These are phyloP conservation scores for Kodamaea neixiangensis DNA, from an alignment of 805 yeast species.

Conservation along the genomic window DNA sequence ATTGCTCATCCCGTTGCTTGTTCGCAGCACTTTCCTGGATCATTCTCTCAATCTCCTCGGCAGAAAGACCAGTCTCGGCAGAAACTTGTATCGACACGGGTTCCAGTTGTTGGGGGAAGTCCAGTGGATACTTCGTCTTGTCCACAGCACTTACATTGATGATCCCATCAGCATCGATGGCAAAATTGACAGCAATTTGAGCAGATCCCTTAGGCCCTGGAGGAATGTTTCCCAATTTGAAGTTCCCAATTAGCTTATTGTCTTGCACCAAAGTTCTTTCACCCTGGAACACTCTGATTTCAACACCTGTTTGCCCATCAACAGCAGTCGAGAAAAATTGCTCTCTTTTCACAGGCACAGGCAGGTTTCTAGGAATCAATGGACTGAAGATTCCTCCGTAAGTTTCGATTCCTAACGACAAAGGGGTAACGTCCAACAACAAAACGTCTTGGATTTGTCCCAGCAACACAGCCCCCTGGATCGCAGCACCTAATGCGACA, in stretches of 20 bases:
- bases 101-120: slow-evolving; percentile 44
- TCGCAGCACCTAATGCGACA: slow-evolving; percentile 33
- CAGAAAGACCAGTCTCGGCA: slow-evolving; percentile 55
- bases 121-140: slow-evolving; percentile 44
- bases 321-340: slow-evolving; percentile 80
- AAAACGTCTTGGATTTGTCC: slow-evolving; percentile 30
- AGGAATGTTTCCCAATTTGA: slow-evolving; percentile 71
- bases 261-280: slow-evolving; percentile 78
- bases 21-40: slow-evolving; percentile 66
- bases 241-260: slow-evolving; percentile 75
- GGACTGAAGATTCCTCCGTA: slow-evolving; percentile 85
- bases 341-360: slow-evolving; percentile 74
- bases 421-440: slow-evolving; percentile 29
- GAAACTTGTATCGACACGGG: slow-evolving; percentile 52
- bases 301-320: slow-evolving; percentile 83
- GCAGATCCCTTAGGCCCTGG: slow-evolving; percentile 79
- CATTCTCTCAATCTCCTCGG: slow-evolving; percentile 63
- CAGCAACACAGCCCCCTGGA: slow-evolving; percentile 30
- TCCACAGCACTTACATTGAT: slow-evolving; percentile 60
- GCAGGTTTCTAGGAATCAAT: slow-evolving; percentile 72
- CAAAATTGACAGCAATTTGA: slow-evolving; percentile 74
- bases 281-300: slow-evolving; percentile 77
- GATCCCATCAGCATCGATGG: slow-evolving; percentile 80
- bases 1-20: slow-evolving; percentile 59
- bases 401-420: slow-evolving; percentile 67